Conservation (phyloP, 73 alveolate species). For the Symbiodinium pilosum region DNA sequence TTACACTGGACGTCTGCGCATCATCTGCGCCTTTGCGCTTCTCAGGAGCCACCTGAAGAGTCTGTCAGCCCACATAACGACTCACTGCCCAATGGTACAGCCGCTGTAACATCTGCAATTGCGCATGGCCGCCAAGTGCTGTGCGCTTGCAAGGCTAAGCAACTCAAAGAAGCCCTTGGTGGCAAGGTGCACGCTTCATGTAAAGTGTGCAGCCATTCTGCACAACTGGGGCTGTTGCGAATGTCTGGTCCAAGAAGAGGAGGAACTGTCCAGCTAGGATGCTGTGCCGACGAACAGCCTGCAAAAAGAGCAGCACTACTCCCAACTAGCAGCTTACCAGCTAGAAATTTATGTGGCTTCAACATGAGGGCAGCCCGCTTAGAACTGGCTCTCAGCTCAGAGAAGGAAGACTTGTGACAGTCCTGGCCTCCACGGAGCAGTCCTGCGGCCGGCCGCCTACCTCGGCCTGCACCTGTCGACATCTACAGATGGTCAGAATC, state of each 20-base stretch:
- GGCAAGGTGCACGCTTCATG: not conserved
- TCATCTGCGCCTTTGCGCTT: slow-evolving; percentile 26
- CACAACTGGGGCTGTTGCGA: not conserved
- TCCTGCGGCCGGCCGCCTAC: not conserved
- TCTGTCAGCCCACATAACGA: too few species aligned
- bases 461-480: not conserved
- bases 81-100: too few species aligned
- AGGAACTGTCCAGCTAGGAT: slow-evolving; percentile 64
- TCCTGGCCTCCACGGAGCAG: slow-evolving; percentile 35
- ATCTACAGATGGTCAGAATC: too few species aligned
- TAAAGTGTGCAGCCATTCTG: not conserved
- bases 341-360: not conserved
- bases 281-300: slow-evolving; percentile 73
- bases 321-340: not conserved
- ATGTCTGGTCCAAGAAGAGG: slow-evolving; percentile 50
- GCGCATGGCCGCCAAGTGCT: too few species aligned
- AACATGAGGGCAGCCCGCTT: not conserved
- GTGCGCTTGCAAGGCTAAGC: not conserved
- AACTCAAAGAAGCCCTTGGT: not conserved
- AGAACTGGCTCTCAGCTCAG: too few species aligned
- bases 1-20: not conserved
- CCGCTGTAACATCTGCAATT: not conserved
- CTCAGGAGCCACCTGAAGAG: slow-evolving; percentile 77
- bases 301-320: not conserved
- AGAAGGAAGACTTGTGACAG: too few species aligned